phyloP scores from a whole-genome alignment of 2,329 filamentous ascomycete genomes.

The Calonectria naviculata region DNA sequence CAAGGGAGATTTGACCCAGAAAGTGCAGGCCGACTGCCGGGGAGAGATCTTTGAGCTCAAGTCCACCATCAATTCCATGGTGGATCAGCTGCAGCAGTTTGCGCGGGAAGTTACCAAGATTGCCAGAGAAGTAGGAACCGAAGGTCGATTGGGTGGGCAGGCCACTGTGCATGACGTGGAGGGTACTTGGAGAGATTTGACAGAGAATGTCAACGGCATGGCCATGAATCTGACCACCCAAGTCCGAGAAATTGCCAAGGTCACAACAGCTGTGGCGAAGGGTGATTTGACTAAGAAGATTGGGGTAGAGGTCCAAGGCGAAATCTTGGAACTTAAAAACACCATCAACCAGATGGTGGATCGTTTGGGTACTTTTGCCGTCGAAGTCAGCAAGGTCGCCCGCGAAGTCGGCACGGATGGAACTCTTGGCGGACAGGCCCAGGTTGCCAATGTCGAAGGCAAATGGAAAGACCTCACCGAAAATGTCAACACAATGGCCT shows the following conservation, averaged over 20 bases:
- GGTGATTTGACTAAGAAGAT: slow-evolving; percentile 98
- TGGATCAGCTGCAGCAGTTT: slow-evolving; percentile 96
- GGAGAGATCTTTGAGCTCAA: slow-evolving; percentile 96
- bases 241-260: slow-evolving; percentile 96
- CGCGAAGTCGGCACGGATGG: slow-evolving; percentile 97
- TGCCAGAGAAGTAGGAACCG: slow-evolving; percentile 94
- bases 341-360: slow-evolving; percentile 99
- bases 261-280: slow-evolving; percentile 93
- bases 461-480: slow-evolving; percentile 98
- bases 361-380: slow-evolving; percentile 93
- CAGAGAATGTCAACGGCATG: slow-evolving; percentile 97
- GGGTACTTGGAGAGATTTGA: slow-evolving; percentile 96
- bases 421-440: slow-evolving; percentile 90
- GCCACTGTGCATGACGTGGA: slow-evolving; percentile 96
- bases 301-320: slow-evolving; percentile 90
- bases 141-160: slow-evolving; percentile 93
- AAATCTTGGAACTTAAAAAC: slow-evolving; percentile 94
- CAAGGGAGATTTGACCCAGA: slow-evolving; percentile 93
- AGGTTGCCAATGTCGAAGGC: slow-evolving; percentile 94
- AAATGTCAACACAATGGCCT: slow-evolving; percentile 84
- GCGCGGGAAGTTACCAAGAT: slow-evolving; percentile 97
- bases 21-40: slow-evolving; percentile 92
- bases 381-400: slow-evolving; percentile 95
- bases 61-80: slow-evolving; percentile 99
- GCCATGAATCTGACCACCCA: slow-evolving; percentile 98